Base-by-base conservation (phyloP, 2,329 filamentous ascomycete species). In the Claviceps arundinis region DNA sequence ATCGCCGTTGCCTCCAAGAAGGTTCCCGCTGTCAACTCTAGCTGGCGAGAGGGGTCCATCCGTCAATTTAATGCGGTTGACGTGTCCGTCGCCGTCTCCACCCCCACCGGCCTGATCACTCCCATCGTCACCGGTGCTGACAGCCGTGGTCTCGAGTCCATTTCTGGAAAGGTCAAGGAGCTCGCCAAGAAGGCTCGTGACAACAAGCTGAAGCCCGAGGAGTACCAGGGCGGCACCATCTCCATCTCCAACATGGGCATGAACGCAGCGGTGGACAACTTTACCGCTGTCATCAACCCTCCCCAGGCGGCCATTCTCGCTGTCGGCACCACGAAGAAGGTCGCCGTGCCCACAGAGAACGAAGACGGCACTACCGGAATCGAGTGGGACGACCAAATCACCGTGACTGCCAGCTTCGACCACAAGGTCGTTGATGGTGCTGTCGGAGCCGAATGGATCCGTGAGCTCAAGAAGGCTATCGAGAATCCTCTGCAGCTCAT, bases 231-330 rank as follows among this genome's bases (percentile, higher is more conserved):
- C 52, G 93, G 93, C 69, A 95, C 89, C 68, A 95, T 98, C 74
- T 96, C 91, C 70, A 97, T 98, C 73, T 95, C 88, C 75, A 98
- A 98, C 82, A 95, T 98, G 93, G 93, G 93, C 72, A 98, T 98
- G 93, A 98, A 98, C 81, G 67, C 84, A 47, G 91, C 93, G 49
- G 85, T 98, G 57, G 90, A 97, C 73, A 82, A 90, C 69, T 98
- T 98, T 75, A 97, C 93, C 50, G 93, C 93, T 60, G 87, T 98
- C 66, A 95, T 98, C 80, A 98, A 98, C 82, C 93, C 94, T 59
- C 93, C 93, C 51, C 94, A 98, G 76, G 87, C 93, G 51, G 86
- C 83, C 66, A 98, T 98, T 68, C 79, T 98, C 57, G 91, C 93
- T 52, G 87, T 98, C 54, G 93, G 94, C 64, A 94, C 89, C 59